Conservation (phyloP, 2,329 filamentous ascomycete genomes). For the Nemania sp. region DNA sequence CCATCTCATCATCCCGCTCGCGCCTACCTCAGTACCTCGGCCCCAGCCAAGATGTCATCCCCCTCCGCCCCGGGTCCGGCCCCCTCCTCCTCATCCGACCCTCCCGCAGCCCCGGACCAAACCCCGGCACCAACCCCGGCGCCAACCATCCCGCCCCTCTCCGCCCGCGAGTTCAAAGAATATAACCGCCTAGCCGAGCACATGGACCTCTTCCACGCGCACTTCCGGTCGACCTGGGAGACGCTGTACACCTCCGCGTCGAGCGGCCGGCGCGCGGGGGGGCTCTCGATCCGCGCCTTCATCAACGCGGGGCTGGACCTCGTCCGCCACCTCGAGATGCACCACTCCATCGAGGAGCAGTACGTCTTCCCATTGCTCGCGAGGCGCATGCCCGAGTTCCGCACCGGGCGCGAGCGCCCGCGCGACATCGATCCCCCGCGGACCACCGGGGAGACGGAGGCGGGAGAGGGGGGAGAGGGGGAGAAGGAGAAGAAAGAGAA, state of each 20-base stretch:
- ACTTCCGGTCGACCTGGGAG: constrained; percentile 77
- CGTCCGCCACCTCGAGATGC: constrained; percentile 68
- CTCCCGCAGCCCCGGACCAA: background rate
- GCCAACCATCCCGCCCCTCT: constrained; percentile 61
- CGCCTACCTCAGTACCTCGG: constrained; percentile 14
- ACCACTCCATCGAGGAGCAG: constrained; percentile 83
- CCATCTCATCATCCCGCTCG: background rate
- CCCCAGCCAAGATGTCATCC: constrained; percentile 10
- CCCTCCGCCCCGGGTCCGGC: background rate
- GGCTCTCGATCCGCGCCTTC: constrained; percentile 71
- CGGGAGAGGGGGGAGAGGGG: background rate
- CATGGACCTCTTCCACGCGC: constrained; percentile 79
- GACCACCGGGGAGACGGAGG: background rate
- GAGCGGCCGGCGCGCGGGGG: constrained; percentile 60
- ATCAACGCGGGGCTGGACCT: constrained; percentile 71
- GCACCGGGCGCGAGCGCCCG: constrained; percentile 34
- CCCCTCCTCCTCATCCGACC: background rate
- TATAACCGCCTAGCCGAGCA: constrained; percentile 76
- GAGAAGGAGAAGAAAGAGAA: constrained; percentile 8
- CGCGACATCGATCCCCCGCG: background rate
- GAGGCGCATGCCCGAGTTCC: constrained; percentile 78
- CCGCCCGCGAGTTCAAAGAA: constrained; percentile 65
- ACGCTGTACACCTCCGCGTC: constrained; percentile 69
- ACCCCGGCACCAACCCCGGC: background rate
- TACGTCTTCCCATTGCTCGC: constrained; percentile 81